phyloP scores from a whole-genome alignment of 441 rosid species.

The Jatropha podagrica region DNA sequence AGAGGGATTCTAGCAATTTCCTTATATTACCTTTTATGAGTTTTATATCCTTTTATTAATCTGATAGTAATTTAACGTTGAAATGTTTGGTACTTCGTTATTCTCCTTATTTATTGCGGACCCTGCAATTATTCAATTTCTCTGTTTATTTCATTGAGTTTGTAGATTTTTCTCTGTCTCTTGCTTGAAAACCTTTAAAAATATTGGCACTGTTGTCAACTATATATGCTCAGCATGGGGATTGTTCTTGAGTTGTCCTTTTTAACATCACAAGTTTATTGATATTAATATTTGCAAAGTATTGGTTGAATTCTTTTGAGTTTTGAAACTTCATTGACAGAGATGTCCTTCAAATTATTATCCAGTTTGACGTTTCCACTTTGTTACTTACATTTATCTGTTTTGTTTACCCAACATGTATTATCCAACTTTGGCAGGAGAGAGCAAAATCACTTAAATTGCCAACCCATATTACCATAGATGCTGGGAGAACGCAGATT shows the following conservation, averaged over 20 bases:
- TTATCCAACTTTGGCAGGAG: slow-evolving; percentile 53
- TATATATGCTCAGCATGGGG: not conserved
- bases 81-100: not conserved
- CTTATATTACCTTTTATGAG: too few relatives aligned
- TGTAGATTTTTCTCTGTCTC: not conserved
- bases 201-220: not conserved
- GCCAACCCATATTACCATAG: slow-evolving; percentile 91
- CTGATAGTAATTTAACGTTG: not conserved
- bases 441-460: slow-evolving; percentile 78
- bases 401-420: slow-evolving; percentile 3
- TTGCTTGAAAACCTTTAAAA: not conserved
- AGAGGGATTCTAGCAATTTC: too few relatives aligned
- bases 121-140: not conserved
- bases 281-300: not conserved
- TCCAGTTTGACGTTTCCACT: not conserved
- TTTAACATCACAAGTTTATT: not conserved
- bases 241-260: not conserved
- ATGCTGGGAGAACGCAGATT: slow-evolving; percentile 98
- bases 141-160: not conserved
- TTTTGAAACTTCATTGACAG: slow-evolving; percentile 3
- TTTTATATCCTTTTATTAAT: too few relatives aligned
- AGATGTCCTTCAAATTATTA: not conserved
- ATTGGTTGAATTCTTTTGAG: not conserved
- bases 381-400: slow-evolving; percentile 7
- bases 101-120: not conserved